Evolutionary conservation across 2,329 filamentous ascomycete genomes (phyloP), one percentile per base, ranked within the genome.

Genomic region (Lecanosticta acicola): DNA sequence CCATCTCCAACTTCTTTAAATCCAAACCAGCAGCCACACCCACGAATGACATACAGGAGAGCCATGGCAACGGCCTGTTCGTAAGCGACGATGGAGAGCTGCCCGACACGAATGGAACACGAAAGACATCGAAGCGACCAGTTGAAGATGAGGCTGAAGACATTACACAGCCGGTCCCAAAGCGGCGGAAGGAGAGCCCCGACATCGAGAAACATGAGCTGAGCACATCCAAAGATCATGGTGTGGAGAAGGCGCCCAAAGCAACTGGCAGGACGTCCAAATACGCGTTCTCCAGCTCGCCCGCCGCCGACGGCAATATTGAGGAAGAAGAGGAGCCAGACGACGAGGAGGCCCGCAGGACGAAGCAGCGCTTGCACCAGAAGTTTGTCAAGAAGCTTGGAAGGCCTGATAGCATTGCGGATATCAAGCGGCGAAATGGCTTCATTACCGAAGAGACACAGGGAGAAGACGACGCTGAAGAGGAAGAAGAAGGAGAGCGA

Each of bases 361-460:
- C 74, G 48, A 89, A 84, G 60, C 79, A 85, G 48, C 81, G 80
- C 39, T 70, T 96, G 18, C 93, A 96, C 63, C 75, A 78, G 50
- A 85, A 82, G 58, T 98, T 97, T 60, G 84, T 97, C 24, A 87
- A 86, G 73, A 95, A 91, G 65, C 78, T 98, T 2, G 90, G 91
- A 1, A 81, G 85, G 35, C 84, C 89, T 1, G 89, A 95, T 61
- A 91, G 87, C 61, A 74, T 94, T 54, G 75, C 79, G 19, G 77
- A 81, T 50, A 77, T 85, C 43, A 80, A 80, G 59, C 74, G 83
- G 49, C 73, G 78, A 11, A 79, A 81, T 55, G 73, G 73, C 52
- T 65, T 74, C 39, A 69, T 73, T 18, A 71, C 72, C 8, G 75
- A 78, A 26, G 80, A 82, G 35, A 68, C 71, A 1, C 72, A 74